Evolutionary conservation across 306 rosid species (phyloP).

Genomic region (Prunus mume): DNA sequence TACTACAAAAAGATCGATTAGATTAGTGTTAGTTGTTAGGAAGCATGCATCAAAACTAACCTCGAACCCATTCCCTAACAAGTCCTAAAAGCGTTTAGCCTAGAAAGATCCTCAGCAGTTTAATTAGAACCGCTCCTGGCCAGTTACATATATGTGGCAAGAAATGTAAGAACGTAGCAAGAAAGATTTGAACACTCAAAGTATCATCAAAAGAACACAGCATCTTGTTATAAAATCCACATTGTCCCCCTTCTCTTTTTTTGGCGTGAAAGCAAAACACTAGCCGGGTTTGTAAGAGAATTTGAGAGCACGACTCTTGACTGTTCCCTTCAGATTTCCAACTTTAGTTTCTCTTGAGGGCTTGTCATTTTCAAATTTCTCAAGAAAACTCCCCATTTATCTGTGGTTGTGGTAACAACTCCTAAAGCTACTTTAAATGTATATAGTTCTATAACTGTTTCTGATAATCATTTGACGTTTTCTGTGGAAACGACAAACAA

Average conservation of each 20-base stretch:
- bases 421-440: conserved; percentile 34
- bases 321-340: background rate
- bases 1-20: background rate
- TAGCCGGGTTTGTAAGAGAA: background rate
- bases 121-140: background rate
- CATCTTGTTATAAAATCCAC: background rate
- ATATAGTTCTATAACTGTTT: background rate
- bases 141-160: background rate
- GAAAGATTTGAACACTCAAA: background rate
- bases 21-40: no score
- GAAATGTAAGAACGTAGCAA: background rate
- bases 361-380: background rate
- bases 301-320: background rate
- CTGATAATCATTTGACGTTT: conserved; percentile 14
- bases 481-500: background rate
- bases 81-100: no score
- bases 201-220: no score
- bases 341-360: background rate
- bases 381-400: background rate
- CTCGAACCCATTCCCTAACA: no score
- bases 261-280: background rate
- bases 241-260: background rate
- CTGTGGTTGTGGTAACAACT: conserved; percentile 18
- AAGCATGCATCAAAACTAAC: no score
- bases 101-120: background rate